These are phyloP conservation scores for Stagonosporopsis cucurbitacearum DNA, from an alignment of 2,329 filamentous ascomycete species.

Conservation along the genomic window DNA sequence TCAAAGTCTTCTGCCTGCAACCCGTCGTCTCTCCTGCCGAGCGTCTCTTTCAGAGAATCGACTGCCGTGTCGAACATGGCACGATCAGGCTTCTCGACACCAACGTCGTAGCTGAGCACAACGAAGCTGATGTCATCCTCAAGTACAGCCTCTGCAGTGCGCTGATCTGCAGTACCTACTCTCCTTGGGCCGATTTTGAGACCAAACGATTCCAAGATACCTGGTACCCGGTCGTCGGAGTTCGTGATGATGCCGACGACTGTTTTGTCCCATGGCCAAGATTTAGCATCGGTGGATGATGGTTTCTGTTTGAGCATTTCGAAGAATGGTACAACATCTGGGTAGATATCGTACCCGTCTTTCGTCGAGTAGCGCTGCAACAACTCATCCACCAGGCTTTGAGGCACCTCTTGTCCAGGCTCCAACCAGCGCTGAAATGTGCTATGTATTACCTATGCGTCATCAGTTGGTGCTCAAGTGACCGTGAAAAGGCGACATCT, in stretches of 20 bases:
- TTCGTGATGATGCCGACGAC: slow-evolving; percentile 67
- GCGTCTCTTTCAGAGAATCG: slow-evolving; percentile 48
- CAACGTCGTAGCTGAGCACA: slow-evolving; percentile 69
- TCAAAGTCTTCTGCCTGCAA: slow-evolving; percentile 34
- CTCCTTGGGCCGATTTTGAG: slow-evolving; percentile 51
- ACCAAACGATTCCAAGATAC: slow-evolving; percentile 61
- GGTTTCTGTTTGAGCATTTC: slow-evolving; percentile 44
- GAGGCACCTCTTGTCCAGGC: slow-evolving; percentile 49
- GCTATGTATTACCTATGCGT: slow-evolving; percentile 58
- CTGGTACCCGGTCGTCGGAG: slow-evolving; percentile 66
- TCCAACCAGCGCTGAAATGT: slow-evolving; percentile 50
- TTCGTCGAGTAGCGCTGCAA: slow-evolving; percentile 61
- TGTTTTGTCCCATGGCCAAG: slow-evolving; percentile 50
- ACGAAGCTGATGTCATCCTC: slow-evolving; percentile 61
- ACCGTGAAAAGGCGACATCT: slow-evolving; percentile 22
- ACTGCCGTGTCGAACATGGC: slow-evolving; percentile 64
- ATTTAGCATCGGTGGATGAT: neutral
- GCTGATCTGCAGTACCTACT: slow-evolving; percentile 18
- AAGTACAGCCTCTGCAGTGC: slow-evolving; percentile 29
- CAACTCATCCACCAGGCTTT: slow-evolving; percentile 56
- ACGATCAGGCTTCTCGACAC: slow-evolving; percentile 64
- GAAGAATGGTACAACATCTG: slow-evolving; percentile 57
- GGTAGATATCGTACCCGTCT: slow-evolving; percentile 60
- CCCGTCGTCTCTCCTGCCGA: slow-evolving; percentile 28
- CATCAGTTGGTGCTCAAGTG: slow-evolving; percentile 7